phyloP scores from a whole-genome alignment of 345 rosid species.

The Salix brachista region DNA sequence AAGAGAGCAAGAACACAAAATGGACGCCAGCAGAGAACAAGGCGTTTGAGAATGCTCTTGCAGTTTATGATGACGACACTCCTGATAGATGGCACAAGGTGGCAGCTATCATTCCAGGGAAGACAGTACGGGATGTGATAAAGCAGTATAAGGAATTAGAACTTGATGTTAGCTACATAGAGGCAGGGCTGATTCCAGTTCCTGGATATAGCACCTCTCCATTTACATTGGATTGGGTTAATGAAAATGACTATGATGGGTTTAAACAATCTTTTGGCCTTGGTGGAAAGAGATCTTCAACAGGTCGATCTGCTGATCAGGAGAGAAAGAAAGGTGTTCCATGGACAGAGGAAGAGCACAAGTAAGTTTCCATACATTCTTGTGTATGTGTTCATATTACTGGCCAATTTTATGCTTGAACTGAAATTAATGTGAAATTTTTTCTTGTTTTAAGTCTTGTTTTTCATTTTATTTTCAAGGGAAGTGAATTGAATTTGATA shows the following conservation, averaged over 20 bases:
- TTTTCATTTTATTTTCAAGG: neutral
- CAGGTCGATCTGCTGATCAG: conserved; percentile 39
- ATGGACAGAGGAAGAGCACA: conserved; percentile 38
- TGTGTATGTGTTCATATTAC: neutral
- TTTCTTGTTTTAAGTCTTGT: neutral
- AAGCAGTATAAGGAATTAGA: conserved; percentile 29
- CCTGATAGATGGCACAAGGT: conserved; percentile 31
- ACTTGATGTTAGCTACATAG: conserved; percentile 29
- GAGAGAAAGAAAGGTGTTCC: conserved; percentile 35
- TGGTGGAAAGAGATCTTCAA: conserved; percentile 62
- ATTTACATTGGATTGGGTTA: conserved; percentile 55
- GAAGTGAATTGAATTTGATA: neutral
- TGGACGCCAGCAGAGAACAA: conserved; percentile 36
- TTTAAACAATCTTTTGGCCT: conserved; percentile 45
- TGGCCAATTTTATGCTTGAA: neutral
- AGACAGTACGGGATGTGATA: conserved; percentile 28
- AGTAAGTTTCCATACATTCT: conserved; percentile 17
- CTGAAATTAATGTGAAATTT: neutral
- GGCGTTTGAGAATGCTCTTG: conserved; percentile 33
- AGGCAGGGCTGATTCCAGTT: conserved; percentile 34
- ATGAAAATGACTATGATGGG: conserved; percentile 38
- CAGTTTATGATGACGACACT: conserved; percentile 24
- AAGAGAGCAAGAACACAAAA: conserved; percentile 14
- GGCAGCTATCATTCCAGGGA: conserved; percentile 38
- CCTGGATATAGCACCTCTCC: conserved; percentile 38